These are phyloP conservation scores for Skeletonema tropicum DNA, from an alignment of 108 stramenopile genomes.

Conservation along the genomic window DNA sequence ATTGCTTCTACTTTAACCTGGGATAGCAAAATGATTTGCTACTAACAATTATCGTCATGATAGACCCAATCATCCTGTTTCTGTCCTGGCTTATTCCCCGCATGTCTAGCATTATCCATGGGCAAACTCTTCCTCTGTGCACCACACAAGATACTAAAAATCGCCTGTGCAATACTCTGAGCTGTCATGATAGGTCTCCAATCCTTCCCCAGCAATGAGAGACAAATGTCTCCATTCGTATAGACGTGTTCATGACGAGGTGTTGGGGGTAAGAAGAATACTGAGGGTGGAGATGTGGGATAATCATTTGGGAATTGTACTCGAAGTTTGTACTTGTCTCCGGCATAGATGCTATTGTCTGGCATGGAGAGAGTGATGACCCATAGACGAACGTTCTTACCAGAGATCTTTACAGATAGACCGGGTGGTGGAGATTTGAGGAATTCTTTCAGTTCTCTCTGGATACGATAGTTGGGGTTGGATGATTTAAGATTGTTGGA, in stretches of 20 bases:
- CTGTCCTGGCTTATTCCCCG: conserved; percentile 87
- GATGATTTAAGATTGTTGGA: conserved; percentile 59
- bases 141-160: conserved; percentile 90
- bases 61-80: conserved; percentile 94
- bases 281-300: conserved; percentile 91
- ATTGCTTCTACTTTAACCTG: too few relatives aligned
- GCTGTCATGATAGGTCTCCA: conserved; percentile 98
- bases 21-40: background rate
- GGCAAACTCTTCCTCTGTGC: conserved; percentile 91
- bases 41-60: conserved; percentile 91
- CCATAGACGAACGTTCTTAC: conserved; percentile 91
- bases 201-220: conserved; percentile 92
- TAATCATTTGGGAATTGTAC: conserved; percentile 88
- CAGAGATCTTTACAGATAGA: conserved; percentile 80
- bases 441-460: conserved; percentile 88
- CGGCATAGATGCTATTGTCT: conserved; percentile 85
- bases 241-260: conserved; percentile 95
- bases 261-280: conserved; percentile 83
- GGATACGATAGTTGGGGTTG: conserved; percentile 85
- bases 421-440: conserved; percentile 82
- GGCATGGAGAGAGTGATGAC: conserved; percentile 89
- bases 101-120: conserved; percentile 92
- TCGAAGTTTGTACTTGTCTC: conserved; percentile 92
- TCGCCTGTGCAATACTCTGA: conserved; percentile 87
- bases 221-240: conserved; percentile 98